Percentiles rank a stretch among this genome's conserved stretches.
Conservation (phyloP, 2,329 filamentous ascomycete genomes). For the Scedosporium dehoogii region DNA sequence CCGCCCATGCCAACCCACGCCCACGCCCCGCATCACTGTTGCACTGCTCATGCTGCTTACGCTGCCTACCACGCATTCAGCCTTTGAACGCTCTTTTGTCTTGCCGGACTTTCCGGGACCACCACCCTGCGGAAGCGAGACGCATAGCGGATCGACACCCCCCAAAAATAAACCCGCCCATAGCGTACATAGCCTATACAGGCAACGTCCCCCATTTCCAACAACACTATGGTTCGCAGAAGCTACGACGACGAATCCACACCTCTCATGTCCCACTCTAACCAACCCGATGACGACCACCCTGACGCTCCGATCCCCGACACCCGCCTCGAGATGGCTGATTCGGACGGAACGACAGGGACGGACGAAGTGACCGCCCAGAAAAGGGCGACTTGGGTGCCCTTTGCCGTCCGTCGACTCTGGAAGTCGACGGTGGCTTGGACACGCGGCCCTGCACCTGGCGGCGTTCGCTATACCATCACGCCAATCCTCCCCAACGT, state of each 20-base stretch:
- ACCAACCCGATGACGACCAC: slow-evolving; percentile 17
- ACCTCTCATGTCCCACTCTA: slow-evolving; percentile 28
- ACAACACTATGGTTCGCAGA: slow-evolving; percentile 2
- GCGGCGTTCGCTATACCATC: slow-evolving; percentile 33
- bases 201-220: background rate
- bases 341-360: slow-evolving; percentile 31
- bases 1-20: background rate
- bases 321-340: slow-evolving; percentile 34
- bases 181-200: background rate
- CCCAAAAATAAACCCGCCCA: background rate
- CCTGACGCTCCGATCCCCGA: slow-evolving; percentile 32
- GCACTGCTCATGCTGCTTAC: background rate
- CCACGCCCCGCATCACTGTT: background rate
- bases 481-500: slow-evolving; percentile 52
- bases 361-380: slow-evolving; percentile 35
- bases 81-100: background rate
- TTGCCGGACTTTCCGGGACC: background rate
- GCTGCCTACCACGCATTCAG: background rate
- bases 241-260: slow-evolving; percentile 20
- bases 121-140: background rate
- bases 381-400: slow-evolving; percentile 29
- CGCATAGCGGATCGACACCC: background rate
- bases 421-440: slow-evolving; percentile 33
- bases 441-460: slow-evolving; percentile 43
- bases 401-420: slow-evolving; percentile 41